Evolutionary conservation across 306 rosid genomes (phyloP).

Genomic region (Mimosa bimucronata): DNA sequence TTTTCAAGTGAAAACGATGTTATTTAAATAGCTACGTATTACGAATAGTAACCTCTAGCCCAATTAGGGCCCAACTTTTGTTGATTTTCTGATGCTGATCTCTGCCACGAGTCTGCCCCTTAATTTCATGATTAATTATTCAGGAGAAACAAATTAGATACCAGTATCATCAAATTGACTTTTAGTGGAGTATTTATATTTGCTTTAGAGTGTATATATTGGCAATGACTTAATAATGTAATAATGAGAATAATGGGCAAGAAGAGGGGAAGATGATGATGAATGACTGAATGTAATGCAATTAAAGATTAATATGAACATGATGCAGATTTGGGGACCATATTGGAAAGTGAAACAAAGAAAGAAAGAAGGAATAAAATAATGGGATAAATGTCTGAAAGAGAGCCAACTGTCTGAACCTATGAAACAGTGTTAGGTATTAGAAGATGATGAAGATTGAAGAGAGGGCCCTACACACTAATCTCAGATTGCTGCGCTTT

Average conservation of each 20-base stretch:
- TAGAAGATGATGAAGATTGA: conserved; percentile 4
- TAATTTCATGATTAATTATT: background rate
- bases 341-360: background rate
- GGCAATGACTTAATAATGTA: background rate
- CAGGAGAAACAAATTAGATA: background rate
- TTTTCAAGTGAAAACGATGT: conserved; percentile 7
- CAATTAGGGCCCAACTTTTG: background rate
- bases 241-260: background rate
- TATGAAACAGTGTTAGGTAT: conserved; percentile 44
- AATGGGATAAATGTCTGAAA: conserved; percentile 34
- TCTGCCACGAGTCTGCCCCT: background rate
- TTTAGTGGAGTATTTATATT: background rate
- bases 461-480: conserved; percentile 44
- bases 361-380: background rate
- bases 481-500: conserved; percentile 47
- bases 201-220: background rate
- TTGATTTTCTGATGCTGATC: background rate
- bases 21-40: background rate
- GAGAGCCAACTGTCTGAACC: conserved; percentile 51
- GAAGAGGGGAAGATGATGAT: background rate
- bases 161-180: background rate
- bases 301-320: too few relatives aligned
- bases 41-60: background rate
- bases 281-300: too few relatives aligned
- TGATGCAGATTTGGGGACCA: background rate